These are phyloP conservation scores for Camellia lanceoleosa DNA, from an alignment of 148 eudicot species.

Conservation along the genomic window DNA sequence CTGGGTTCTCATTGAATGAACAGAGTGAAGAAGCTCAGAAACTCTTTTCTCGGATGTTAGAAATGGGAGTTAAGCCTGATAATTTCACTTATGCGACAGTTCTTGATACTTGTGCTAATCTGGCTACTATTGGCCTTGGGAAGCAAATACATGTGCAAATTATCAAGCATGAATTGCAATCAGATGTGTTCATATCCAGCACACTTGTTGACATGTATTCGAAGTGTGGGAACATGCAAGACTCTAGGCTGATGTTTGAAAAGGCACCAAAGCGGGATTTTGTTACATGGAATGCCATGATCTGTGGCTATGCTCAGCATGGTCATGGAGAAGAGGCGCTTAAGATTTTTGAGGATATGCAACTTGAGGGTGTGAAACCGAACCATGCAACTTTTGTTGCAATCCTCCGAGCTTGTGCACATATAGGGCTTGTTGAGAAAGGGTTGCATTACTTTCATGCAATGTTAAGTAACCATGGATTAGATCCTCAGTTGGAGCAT, in stretches of 20 bases:
- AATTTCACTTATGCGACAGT: conserved; percentile 84
- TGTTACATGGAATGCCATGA: conserved; percentile 91
- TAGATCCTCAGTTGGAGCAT: conserved; percentile 78
- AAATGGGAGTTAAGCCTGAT: conserved; percentile 68
- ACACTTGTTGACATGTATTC: conserved; percentile 96
- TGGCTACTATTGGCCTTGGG: conserved; percentile 78
- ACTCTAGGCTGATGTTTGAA: conserved; percentile 61
- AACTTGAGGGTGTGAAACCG: conserved; percentile 55
- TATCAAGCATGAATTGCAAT: conserved; percentile 69
- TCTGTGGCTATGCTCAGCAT: conserved; percentile 81
- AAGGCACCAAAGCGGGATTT: conserved; percentile 58
- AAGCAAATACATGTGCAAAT: conserved; percentile 89
- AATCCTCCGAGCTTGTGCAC: conserved; percentile 87
- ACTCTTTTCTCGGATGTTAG: conserved; percentile 61
- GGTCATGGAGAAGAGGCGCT: conserved; percentile 79
- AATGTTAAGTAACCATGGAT: conserved; percentile 47
- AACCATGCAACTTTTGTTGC: conserved; percentile 87
- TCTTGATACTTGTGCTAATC: conserved; percentile 89
- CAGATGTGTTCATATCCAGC: conserved; percentile 66
- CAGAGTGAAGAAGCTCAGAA: conserved; percentile 78
- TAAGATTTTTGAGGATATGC: conserved; percentile 58
- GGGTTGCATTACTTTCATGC: conserved; percentile 60
- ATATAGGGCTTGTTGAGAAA: conserved; percentile 66
- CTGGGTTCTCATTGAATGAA: conserved; percentile 58
- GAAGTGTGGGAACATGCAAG: conserved; percentile 80